phyloP scores from a whole-genome alignment of 2,329 filamentous ascomycete genomes.

The Calonectria hongkongensis region DNA sequence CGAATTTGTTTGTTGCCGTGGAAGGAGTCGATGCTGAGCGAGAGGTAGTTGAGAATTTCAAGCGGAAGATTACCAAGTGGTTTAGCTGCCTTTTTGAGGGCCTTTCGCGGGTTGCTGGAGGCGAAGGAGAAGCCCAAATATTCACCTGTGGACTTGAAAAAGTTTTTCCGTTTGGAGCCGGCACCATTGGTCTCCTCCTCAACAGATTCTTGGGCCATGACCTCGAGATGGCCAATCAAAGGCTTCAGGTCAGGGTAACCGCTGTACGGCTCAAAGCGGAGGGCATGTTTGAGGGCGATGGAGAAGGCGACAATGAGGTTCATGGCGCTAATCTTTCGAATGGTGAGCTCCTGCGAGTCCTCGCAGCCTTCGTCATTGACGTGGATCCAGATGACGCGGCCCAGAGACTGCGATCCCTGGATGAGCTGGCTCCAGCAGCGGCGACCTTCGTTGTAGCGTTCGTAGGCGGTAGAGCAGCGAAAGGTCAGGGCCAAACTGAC shows the following conservation, averaged over 20 bases:
- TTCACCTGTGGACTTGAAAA: constrained; percentile 6
- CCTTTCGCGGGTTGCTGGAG: background rate
- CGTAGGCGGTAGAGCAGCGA: constrained; percentile 4
- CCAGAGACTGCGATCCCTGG: background rate
- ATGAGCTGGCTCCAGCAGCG: constrained; percentile 14
- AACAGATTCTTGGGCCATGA: background rate
- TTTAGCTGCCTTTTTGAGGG: background rate
- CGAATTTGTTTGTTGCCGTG: constrained; percentile 3
- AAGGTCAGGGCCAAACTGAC: background rate
- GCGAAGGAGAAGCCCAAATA: background rate
- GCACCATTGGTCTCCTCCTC: background rate
- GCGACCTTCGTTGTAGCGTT: constrained; percentile 1
- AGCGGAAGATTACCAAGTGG: constrained; percentile 12
- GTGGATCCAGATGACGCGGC: constrained; percentile 11
- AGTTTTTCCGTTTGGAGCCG: background rate
- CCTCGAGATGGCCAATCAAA: constrained; percentile 3
- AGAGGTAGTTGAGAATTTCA: constrained; percentile 19
- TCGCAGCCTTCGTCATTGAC: constrained; percentile 1
- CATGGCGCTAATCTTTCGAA: constrained; percentile 22
- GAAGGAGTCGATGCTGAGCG: constrained; percentile 15
- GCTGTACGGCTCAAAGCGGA: constrained; percentile 16
- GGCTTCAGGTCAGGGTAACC: background rate
- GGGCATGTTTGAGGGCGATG: constrained; percentile 9
- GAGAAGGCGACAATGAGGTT: constrained; percentile 19
- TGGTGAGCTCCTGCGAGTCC: constrained; percentile 10